Base-by-base conservation (phyloP, 2,329 filamentous ascomycete genomes). In the Fusarium lyarnte region DNA sequence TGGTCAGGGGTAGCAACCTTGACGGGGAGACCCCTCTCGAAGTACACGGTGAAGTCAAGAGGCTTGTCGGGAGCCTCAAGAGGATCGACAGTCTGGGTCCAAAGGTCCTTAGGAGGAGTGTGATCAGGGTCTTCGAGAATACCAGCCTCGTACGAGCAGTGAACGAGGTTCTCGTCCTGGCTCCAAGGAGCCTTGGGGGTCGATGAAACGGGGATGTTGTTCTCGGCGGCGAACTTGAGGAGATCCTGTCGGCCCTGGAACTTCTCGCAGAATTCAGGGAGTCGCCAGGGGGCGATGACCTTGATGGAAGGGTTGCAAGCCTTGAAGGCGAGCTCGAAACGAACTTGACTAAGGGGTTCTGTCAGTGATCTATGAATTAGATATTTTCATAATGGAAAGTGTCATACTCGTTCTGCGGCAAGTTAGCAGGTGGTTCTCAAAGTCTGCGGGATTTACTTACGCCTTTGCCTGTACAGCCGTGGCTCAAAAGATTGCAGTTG, bases 241-340 rank as follows among this genome's bases (percentile, higher is more conserved):
- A 69, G 64, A 13, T 69, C 66, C 10, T 68, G 46, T 68, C 66
- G 66, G 12, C 80, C 66, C 33, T 83, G 87, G 87, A 93, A 94
- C 69, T 87, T 86, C 73, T 92, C 85, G 84, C 89, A 92, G 85
- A 94, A 93, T 78, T 87, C 86, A 42, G 91, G 90, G 69, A 91
- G 82, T 74, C 92, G 84, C 92, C 92, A 94, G 35, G 92, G 92
- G n/a, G 91, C 91, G 78, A 94, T 91, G 79, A 93, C 87, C 82
- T 91, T 89, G 82, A 93, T 91, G 68, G 83, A 84, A 46, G 69
- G 90, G 82, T 92, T 86, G 53, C 89, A 84, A 57, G 88, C 78
- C 64, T 76, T 72, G 68, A 74, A 82, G 14, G 81, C 81, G 4
- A 83, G 69, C 63, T 83, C 81, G 74, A 84, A 84, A 9, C 82